Evolutionary conservation across 2,329 filamentous ascomycete genomes (phyloP), one percentile per base, ranked within the genome.

Genomic region (Trichoderma gracile): DNA sequence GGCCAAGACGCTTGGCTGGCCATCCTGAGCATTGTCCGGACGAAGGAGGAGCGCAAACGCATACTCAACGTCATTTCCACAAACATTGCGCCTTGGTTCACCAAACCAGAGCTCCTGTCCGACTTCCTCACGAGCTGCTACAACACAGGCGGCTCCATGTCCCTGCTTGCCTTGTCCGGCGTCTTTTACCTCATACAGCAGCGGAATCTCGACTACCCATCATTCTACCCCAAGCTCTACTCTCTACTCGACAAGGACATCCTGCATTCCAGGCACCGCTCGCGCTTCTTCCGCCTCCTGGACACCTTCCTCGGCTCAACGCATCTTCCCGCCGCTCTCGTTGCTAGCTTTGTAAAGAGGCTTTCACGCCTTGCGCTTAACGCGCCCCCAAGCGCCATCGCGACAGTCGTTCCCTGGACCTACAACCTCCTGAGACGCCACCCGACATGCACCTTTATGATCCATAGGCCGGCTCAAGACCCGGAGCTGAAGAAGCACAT

Each of bases 91-190:
- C 93, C 94, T 0, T 96, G 92, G 91, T 97, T 98, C 77, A 84
- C 82, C 54, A 91, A 92, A 67, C 90, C 93, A 1, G 94, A 98
- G 73, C 83, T 96, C 46, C 84, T 99, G 40, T 93, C 97, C 83
- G 95, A 99, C 79, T 99, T 98, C 76, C 80, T 99, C 63, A 97
- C 93, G n/a, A 92, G 95, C 78, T 96, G 89, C 33, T 98, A 96
- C 79, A 85, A 97, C 71, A 81, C 88, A 8, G 93, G 94, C 58
- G 95, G 95, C 50, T 90, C 92, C 15, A 92, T 89, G 54, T 94
- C 95, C 5, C 82, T 99, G 5, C 84, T 97, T 21, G 93, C 96
- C 1, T 82, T 99, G 1, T 96, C 92, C 0, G 95, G 95, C 58
- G 88, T 99, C 52, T 99, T 97, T 79, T 95, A 96, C 75, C 85